Base-by-base conservation (phyloP, 2,329 filamentous ascomycete genomes). In the Pyrenochaeta sp. region DNA sequence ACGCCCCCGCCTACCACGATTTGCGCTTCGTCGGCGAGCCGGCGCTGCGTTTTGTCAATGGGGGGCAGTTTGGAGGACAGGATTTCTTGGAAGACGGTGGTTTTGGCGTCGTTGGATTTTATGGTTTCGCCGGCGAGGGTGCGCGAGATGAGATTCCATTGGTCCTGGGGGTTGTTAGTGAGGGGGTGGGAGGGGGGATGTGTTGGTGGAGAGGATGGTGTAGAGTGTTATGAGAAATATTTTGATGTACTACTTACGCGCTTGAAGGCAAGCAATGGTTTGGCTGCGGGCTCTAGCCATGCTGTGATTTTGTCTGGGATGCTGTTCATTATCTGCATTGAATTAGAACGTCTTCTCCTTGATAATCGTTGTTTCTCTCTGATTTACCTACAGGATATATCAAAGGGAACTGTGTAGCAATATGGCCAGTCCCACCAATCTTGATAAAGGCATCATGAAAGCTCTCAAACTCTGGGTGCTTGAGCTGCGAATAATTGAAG, bases 1-100 rank as follows among this genome's bases (percentile, higher is more conserved):
- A 72, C 69, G 38, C 69, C 71, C 35, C 69, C 71, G 17, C 68
- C 71, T 10, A 73, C 51, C 21, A 73, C 58, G 19, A 69, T 71
- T 19, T 69, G 60, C 6, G 65, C 70, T 58, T 73, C 71, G 30
- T 72, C 70, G 11, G 61, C 62, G 13, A 74, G 67, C 1, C 71
- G 68, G 8, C 47, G 43, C 2, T 72, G 58, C 1, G 65, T 60
- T 45, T 76, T 76, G 40, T 74, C 71, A 11, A 60, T 48, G 1
- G 42, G 30, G 0, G 70, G 65, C 2, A 70, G 52, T 26, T 61
- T 63, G 6, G 59, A 63, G 13, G 32, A 20, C 7, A 70, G 51
- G 15, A 70, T 67, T 24, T 68, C 63, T 17, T 69, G 62, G 48
- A 68, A 70, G 21, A 70, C 62, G 9, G 65, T 69, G n/a, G 48